These are phyloP conservation scores for Irpex sp. DNA, from an alignment of 1,284 basidiomycete species.

Conservation along the genomic window DNA sequence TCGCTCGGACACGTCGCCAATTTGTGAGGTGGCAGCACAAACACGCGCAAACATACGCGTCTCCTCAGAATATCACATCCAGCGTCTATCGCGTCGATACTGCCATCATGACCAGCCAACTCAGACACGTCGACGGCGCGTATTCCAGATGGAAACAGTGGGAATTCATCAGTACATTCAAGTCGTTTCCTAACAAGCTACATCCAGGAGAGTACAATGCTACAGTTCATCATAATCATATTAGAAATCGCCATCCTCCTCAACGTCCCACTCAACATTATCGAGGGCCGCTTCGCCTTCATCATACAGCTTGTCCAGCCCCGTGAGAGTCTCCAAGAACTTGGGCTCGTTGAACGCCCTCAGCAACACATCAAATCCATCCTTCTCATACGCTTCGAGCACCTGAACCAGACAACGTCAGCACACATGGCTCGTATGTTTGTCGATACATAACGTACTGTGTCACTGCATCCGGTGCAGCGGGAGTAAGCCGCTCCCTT, in stretches of 20 bases:
- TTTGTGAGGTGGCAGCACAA: slow-evolving; percentile 27
- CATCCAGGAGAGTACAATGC: not conserved
- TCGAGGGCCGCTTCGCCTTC: slow-evolving; percentile 77
- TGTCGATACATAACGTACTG: slow-evolving; percentile 38
- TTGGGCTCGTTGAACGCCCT: slow-evolving; percentile 82
- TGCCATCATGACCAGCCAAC: not conserved
- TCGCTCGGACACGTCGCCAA: slow-evolving; percentile 16
- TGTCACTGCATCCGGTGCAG: slow-evolving; percentile 89
- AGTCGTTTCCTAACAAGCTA: not conserved
- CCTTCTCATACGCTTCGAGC: slow-evolving; percentile 64
- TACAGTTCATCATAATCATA: not conserved
- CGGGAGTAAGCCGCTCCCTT: slow-evolving; percentile 81
- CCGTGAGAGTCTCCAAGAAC: slow-evolving; percentile 80
- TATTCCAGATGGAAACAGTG: not conserved
- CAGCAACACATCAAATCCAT: slow-evolving; percentile 77
- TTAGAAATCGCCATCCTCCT: slow-evolving; percentile 31
- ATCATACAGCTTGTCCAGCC: slow-evolving; percentile 77
- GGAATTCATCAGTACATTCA: not conserved
- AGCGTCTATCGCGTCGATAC: not conserved
- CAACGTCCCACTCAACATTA: slow-evolving; percentile 72
- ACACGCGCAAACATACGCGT: slow-evolving; percentile 19
- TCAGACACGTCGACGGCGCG: not conserved
- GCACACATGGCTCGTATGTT: not conserved
- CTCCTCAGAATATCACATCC: not conserved
- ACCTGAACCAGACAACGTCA: slow-evolving; percentile 42